A percentile compares a stretch with the other conserved stretches of the same genome.
Evolutionary conservation across 2,329 filamentous ascomycete genomes (phyloP).

Genomic region (Coleophoma eucalyptorum): DNA sequence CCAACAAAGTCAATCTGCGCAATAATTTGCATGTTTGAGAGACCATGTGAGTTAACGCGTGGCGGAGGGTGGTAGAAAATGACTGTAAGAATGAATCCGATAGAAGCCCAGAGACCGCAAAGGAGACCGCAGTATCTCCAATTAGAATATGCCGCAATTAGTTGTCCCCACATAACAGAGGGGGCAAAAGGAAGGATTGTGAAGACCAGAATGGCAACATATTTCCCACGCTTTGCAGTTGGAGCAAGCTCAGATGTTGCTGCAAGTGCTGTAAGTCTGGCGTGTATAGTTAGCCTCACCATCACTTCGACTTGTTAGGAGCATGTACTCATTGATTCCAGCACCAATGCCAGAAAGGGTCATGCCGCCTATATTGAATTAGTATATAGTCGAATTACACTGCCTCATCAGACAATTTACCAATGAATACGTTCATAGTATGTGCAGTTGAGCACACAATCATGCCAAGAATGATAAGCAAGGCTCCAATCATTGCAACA

Average conservation of each 20-base stretch:
- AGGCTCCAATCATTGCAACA: slow-evolving; percentile 50
- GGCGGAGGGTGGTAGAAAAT: slow-evolving; percentile 52
- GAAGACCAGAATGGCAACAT: slow-evolving; percentile 55
- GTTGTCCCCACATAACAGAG: slow-evolving; percentile 55
- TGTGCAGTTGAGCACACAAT: slow-evolving; percentile 54
- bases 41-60: slow-evolving; percentile 34
- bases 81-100: slow-evolving; percentile 46
- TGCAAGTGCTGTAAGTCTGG: slow-evolving; percentile 56
- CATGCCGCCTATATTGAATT: slow-evolving; percentile 35
- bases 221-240: slow-evolving; percentile 56
- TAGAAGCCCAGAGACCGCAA: slow-evolving; percentile 45
- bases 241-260: slow-evolving; percentile 67
- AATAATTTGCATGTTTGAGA: slow-evolving; percentile 34
- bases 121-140: slow-evolving; percentile 54
- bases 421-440: slow-evolving; percentile 58
- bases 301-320: no score
- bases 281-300: no score
- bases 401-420: slow-evolving; percentile 28
- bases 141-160: slow-evolving; percentile 40
- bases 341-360: slow-evolving; percentile 59
- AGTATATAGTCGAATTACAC: neutral
- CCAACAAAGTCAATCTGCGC: slow-evolving; percentile 46
- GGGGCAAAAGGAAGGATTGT: slow-evolving; percentile 60
- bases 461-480: slow-evolving; percentile 53
- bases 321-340: slow-evolving; percentile 53